A percentile compares a stretch with the other conserved stretches of the same genome.
Evolutionary conservation across 2,329 filamentous ascomycete genomes (phyloP).

Genomic region (Cercospora sesami): DNA sequence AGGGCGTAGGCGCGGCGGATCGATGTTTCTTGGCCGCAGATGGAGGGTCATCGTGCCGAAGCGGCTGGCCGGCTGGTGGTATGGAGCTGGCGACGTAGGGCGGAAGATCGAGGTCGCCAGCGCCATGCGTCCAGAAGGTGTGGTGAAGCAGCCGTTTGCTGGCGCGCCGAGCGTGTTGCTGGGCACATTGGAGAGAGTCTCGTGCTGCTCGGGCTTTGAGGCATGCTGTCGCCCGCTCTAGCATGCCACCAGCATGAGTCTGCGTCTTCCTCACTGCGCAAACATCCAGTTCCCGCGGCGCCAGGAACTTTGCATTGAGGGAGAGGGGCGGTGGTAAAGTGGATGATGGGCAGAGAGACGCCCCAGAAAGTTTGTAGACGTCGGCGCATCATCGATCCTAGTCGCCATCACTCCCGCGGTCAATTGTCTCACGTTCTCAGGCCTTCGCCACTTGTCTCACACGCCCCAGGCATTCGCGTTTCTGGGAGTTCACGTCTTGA

Average conservation of each 20-base stretch:
- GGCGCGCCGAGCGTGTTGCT: slow-evolving; percentile 38
- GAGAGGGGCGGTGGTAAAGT: not conserved
- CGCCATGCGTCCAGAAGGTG: slow-evolving; percentile 58
- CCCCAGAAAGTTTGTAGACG: slow-evolving; percentile 4
- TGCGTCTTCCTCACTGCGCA: not conserved
- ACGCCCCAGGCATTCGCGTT: not conserved
- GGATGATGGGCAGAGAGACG: not conserved
- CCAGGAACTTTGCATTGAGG: not conserved
- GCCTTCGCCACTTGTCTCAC: not conserved
- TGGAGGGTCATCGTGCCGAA: slow-evolving; percentile 17
- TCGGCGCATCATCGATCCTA: slow-evolving; percentile 6
- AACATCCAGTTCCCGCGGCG: not conserved
- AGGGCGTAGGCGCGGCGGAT: not conserved
- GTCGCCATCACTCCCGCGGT: slow-evolving; percentile 1
- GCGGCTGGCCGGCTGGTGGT: slow-evolving; percentile 16
- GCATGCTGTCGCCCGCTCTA: slow-evolving; percentile 61
- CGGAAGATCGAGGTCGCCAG: slow-evolving; percentile 48
- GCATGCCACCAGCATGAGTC: slow-evolving; percentile 49
- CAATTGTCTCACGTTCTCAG: not conserved
- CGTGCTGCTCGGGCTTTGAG: slow-evolving; percentile 55
- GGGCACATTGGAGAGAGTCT: slow-evolving; percentile 49
- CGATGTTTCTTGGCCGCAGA: not conserved
- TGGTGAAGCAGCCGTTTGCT: slow-evolving; percentile 55
- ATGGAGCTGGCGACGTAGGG: slow-evolving; percentile 22
- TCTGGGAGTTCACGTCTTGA: not conserved